These are phyloP conservation scores for Zasmidium angulare DNA, from an alignment of 2,329 filamentous ascomycete species.

Conservation along the genomic window DNA sequence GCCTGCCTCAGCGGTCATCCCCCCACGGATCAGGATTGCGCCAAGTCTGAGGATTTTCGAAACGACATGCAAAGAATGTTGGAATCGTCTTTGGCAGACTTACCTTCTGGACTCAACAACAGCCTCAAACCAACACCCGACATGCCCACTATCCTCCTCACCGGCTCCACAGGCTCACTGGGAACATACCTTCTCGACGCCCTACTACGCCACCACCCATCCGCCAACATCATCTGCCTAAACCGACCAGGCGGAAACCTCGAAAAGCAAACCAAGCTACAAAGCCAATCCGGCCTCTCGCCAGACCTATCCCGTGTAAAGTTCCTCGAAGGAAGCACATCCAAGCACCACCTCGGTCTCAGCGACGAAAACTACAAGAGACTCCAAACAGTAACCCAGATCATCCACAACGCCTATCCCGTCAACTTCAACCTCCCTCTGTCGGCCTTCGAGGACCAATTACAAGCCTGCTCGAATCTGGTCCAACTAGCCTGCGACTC, in stretches of 20 bases:
- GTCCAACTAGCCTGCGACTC: no score
- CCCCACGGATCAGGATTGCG: no score
- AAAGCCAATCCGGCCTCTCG: slow-evolving; percentile 12
- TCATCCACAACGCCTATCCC: slow-evolving; percentile 36
- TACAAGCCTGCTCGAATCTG: no score
- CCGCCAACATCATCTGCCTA: slow-evolving; percentile 25
- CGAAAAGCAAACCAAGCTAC: slow-evolving; percentile 8
- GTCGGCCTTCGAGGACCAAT: slow-evolving; percentile 19
- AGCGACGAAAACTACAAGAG: slow-evolving; percentile 10
- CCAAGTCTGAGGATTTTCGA: no score
- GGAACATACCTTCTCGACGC: slow-evolving; percentile 33
- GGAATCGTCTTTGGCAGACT: no score
- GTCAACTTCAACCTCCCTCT: slow-evolving; percentile 35
- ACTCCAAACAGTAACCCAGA: slow-evolving; percentile 18
- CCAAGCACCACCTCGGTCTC: slow-evolving; percentile 19
- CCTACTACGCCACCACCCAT: background rate
- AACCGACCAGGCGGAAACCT: slow-evolving; percentile 17
- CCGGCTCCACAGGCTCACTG: slow-evolving; percentile 36
- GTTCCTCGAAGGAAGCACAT: slow-evolving; percentile 19
- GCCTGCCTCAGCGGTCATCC: no score
- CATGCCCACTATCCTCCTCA: slow-evolving; percentile 31
- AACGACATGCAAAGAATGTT: no score
- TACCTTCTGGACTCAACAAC: no score
- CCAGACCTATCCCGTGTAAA: slow-evolving; percentile 21
- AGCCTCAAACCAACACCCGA: background rate